Evolutionary conservation across 495 filamentous ascomycete species (phyloP).

Genomic region (Penicillium arizonense): DNA sequence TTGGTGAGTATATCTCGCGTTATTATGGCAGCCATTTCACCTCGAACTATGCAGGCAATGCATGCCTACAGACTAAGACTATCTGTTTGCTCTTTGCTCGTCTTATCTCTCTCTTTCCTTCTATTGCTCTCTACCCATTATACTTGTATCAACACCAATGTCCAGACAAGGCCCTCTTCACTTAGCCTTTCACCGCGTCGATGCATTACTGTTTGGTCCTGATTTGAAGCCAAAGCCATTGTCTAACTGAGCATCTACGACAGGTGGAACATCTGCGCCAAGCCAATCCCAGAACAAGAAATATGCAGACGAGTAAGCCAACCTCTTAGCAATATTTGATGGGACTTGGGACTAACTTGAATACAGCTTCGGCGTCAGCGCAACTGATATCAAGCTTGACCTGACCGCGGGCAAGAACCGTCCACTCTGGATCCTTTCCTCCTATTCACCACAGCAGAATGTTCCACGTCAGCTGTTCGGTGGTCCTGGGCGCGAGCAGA

Average conservation of each 20-base stretch:
- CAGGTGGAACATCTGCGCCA: neutral
- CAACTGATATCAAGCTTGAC: conserved; percentile 58
- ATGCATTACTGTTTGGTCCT: neutral
- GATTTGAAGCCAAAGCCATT: neutral
- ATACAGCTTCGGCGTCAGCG: conserved; percentile 50
- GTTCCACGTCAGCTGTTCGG: conserved; percentile 79
- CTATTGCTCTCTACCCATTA: neutral
- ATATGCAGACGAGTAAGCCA: conserved; percentile 29
- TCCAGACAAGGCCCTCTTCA: neutral
- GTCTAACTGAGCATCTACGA: neutral
- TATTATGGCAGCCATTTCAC: neutral
- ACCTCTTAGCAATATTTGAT: neutral
- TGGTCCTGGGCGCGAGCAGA: conserved; percentile 73
- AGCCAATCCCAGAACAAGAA: conserved; percentile 18
- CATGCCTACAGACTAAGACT: neutral
- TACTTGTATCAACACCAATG: neutral
- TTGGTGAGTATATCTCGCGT: conserved; percentile 28
- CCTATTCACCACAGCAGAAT: conserved; percentile 70
- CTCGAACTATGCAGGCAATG: neutral
- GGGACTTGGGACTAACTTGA: conserved; percentile 13
- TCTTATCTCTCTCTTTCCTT: neutral
- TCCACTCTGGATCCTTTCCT: conserved; percentile 81
- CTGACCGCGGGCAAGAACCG: conserved; percentile 57
- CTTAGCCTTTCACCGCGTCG: too few species aligned
- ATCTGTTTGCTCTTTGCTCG: neutral